A percentile compares a stretch with the other conserved stretches of the same genome.
phyloP scores from a whole-genome alignment of 2,329 filamentous ascomycete species.

The Fusarium neocosmosporiellum region DNA sequence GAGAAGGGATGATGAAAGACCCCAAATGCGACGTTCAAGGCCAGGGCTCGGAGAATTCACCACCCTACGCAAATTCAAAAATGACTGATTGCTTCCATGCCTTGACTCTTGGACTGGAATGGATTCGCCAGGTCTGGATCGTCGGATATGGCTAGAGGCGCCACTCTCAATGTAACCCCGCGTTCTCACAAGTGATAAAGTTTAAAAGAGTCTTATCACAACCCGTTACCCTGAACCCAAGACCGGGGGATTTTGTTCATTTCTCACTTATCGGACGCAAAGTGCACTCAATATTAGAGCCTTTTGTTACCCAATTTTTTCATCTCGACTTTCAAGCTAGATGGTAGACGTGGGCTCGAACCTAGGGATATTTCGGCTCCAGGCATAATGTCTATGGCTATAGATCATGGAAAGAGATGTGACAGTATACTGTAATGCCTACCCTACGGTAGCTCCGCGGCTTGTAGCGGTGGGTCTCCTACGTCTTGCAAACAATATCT shows the following conservation, averaged over 20 bases:
- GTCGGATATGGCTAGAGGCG: not conserved
- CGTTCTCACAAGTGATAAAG: not conserved
- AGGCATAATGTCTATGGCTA: too few species aligned
- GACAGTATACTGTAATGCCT: too few species aligned
- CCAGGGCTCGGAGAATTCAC: not conserved
- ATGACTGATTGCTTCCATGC: not conserved
- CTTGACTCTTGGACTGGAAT: not conserved
- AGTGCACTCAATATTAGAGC: not conserved
- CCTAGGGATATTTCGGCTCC: too few species aligned
- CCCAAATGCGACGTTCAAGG: not conserved
- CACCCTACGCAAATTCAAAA: not conserved
- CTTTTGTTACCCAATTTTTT: not conserved
- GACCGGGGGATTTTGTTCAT: not conserved
- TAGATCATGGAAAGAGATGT: too few species aligned
- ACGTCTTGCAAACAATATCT: too few species aligned
- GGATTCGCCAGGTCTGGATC: not conserved
- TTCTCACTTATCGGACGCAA: not conserved
- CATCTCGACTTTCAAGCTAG: not conserved
- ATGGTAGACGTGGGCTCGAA: not conserved
- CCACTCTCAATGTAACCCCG: not conserved
- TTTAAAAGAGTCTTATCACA: not conserved
- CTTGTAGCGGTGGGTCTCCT: too few species aligned
- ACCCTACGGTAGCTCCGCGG: too few species aligned
- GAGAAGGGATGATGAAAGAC: not conserved
- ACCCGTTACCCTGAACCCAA: not conserved